A percentile compares a stretch with the other conserved stretches of the same genome.
These are phyloP conservation scores for Talaromyces sp. DNA, from an alignment of 2,329 filamentous ascomycete species.

Conservation along the genomic window DNA sequence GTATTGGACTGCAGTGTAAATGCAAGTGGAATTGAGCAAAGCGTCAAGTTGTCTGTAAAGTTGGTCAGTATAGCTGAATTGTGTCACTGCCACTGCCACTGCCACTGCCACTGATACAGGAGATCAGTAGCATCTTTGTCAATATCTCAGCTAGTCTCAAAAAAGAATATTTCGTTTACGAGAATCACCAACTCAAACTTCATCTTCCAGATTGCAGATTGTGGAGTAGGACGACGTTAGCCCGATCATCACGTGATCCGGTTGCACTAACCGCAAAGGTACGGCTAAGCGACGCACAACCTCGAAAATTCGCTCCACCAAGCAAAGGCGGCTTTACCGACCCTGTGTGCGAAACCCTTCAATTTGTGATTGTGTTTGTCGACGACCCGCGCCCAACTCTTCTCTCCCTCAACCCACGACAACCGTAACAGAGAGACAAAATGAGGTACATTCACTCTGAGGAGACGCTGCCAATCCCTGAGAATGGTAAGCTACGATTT, in stretches of 20 bases:
- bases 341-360: conserved; percentile 19
- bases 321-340: conserved; percentile 17
- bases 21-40: background rate
- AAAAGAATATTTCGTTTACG: too few relatives aligned
- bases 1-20: background rate
- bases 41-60: background rate
- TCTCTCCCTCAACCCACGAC: conserved; percentile 31
- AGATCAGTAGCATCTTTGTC: too few relatives aligned
- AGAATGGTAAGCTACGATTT: conserved; percentile 73
- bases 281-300: conserved; percentile 45
- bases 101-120: too few relatives aligned
- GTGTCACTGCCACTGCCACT: too few relatives aligned
- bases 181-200: too few relatives aligned
- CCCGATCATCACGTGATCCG: conserved; percentile 28
- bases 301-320: conserved; percentile 40
- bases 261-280: conserved; percentile 34
- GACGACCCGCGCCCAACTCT: conserved; percentile 33
- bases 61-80: too few relatives aligned
- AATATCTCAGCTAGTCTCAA: too few relatives aligned
- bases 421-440: conserved; percentile 54
- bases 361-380: conserved; percentile 30
- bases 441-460: conserved; percentile 99
- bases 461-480: conserved; percentile 92
- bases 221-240: too few relatives aligned
- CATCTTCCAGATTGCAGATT: too few relatives aligned